Conservation (phyloP, 306 rosid genomes). For the Castanopsis chinensis region DNA sequence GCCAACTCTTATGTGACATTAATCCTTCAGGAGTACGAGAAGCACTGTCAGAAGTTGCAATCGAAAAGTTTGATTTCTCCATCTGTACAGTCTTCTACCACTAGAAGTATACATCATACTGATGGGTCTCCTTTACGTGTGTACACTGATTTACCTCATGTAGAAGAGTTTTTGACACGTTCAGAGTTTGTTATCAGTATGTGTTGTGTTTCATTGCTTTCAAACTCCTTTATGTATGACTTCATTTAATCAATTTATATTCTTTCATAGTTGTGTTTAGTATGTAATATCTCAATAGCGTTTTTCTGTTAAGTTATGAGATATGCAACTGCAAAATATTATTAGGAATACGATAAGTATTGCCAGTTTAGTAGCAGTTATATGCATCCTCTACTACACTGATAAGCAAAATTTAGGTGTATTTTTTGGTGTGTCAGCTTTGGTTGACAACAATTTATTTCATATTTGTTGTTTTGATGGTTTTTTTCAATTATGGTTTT, state of each 20-base stretch:
- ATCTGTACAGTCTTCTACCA: slow-evolving; percentile 22
- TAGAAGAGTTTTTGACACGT: slow-evolving; percentile 76
- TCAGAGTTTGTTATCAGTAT: slow-evolving; percentile 71
- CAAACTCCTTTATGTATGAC: slow-evolving; percentile 2
- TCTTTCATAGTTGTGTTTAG: background rate
- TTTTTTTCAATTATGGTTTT: background rate
- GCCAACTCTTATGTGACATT: slow-evolving; percentile 22
- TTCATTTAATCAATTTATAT: slow-evolving; percentile 1
- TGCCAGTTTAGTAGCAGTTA: background rate
- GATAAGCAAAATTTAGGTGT: background rate
- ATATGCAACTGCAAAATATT: background rate
- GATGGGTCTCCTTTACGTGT: slow-evolving; percentile 53
- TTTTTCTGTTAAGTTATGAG: background rate
- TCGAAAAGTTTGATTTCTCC: slow-evolving; percentile 28
- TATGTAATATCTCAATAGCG: background rate
- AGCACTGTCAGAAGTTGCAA: slow-evolving; percentile 44
- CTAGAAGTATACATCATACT: slow-evolving; percentile 29
- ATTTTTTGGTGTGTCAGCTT: background rate
- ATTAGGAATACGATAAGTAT: background rate
- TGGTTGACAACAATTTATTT: background rate
- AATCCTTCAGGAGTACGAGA: slow-evolving; percentile 66
- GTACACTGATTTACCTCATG: slow-evolving; percentile 84
- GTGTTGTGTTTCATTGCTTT: slow-evolving; percentile 29
- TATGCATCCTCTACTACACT: background rate
- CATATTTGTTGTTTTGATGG: slow-evolving; percentile 1